Conservation (phyloP, 2,329 filamentous ascomycete genomes). For the Allantophomopsis lycopodina region DNA sequence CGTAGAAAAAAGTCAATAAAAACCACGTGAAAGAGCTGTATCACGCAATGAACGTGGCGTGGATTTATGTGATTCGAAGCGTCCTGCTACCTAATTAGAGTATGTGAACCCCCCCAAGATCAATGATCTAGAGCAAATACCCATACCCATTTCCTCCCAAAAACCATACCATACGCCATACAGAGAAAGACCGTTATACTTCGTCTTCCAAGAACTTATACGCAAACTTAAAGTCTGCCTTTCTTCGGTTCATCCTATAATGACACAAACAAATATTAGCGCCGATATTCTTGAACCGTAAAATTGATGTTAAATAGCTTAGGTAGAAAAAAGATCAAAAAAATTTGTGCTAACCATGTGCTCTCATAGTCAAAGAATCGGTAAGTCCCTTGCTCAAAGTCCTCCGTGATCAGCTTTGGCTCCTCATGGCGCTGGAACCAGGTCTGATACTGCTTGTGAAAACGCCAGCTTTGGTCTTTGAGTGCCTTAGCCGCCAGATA, state of each 20-base stretch:
- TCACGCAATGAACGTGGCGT: too few relatives aligned
- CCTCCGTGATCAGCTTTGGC: slow-evolving; percentile 95
- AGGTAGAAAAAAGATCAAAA: slow-evolving; percentile 1
- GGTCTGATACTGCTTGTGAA: slow-evolving; percentile 98
- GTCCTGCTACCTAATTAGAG: too few relatives aligned
- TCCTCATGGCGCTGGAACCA: slow-evolving; percentile 99
- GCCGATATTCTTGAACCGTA: slow-evolving; percentile 1
- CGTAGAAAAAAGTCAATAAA: too few relatives aligned
- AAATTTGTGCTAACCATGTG: slow-evolving; percentile 63
- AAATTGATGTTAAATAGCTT: slow-evolving; percentile 2
- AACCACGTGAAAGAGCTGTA: too few relatives aligned
- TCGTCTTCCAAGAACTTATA: slow-evolving; percentile 98
- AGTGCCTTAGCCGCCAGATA: slow-evolving; percentile 92
- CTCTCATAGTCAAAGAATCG: slow-evolving; percentile 99
- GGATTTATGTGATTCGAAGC: too few relatives aligned
- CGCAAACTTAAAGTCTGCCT: slow-evolving; percentile 95
- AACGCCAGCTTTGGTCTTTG: slow-evolving; percentile 96
- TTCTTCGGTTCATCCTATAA: slow-evolving; percentile 90
- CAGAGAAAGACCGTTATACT: slow-evolving; percentile 31
- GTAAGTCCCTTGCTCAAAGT: slow-evolving; percentile 97
- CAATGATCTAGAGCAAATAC: too few relatives aligned
- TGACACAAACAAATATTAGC: slow-evolving; percentile 4
- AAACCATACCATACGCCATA: too few relatives aligned
- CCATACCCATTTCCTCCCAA: too few relatives aligned
- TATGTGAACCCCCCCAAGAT: too few relatives aligned